Conservation (phyloP, 176 grass and related monocot species). For the Oryza glaberrima region DNA sequence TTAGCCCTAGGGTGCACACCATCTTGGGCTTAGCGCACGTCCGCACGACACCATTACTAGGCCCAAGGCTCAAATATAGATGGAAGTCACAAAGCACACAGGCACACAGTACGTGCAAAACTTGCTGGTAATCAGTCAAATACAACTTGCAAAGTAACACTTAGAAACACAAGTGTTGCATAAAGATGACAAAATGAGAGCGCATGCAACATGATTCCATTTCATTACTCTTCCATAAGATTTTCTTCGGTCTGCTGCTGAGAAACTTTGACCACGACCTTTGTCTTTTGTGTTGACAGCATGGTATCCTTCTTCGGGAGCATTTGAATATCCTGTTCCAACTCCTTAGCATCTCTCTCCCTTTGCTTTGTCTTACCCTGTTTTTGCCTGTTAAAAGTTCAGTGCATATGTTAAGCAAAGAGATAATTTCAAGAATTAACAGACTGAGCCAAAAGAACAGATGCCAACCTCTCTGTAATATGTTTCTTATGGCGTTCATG, state of each 20-base stretch:
- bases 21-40: no score
- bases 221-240: slow-evolving; percentile 69
- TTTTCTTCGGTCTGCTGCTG: slow-evolving; percentile 48
- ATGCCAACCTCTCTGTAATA: slow-evolving; percentile 54
- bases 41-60: no score
- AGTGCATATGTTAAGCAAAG: not conserved
- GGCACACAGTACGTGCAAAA: not conserved
- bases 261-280: slow-evolving; percentile 62
- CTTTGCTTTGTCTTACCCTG: slow-evolving; percentile 44
- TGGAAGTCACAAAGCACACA: not conserved
- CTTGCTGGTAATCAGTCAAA: not conserved
- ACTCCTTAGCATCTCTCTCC: slow-evolving; percentile 54
- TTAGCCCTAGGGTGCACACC: no score
- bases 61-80: no score
- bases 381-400: slow-evolving; percentile 51
- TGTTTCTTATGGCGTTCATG: slow-evolving; percentile 60
- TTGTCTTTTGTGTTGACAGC: slow-evolving; percentile 36
- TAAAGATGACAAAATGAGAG: not conserved
- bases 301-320: slow-evolving; percentile 46
- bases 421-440: not conserved
- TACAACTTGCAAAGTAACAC: not conserved
- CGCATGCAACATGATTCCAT: not conserved
- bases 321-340: slow-evolving; percentile 63
- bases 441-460: not conserved
- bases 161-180: not conserved